Base-by-base conservation (phyloP, 768 basidiomycete species). In the Collybia nuda region DNA sequence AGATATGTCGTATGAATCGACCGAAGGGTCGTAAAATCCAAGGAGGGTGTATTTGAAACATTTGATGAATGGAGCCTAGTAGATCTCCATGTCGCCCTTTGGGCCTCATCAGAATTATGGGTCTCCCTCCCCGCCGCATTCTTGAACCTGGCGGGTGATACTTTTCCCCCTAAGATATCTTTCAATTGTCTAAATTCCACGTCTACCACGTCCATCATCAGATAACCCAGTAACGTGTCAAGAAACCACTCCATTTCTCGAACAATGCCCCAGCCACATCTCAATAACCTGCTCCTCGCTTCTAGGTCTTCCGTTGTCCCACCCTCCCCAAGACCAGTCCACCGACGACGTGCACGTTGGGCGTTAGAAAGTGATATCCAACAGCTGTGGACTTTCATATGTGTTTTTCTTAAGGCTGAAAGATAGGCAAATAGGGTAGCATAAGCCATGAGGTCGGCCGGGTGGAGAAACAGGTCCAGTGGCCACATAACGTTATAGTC, bases 201-300 rank as follows among this genome's bases (percentile, higher is more conserved):
- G 52, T 94, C 93, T 28, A 94, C 78, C 7, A 96, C 93, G 55
- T 96, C 93, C 60, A 81, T 88, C 90, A 92, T 90, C 52, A 92
- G 81, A 65, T 97, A 95, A 8, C 84, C 84, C 48, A 90, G 69
- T 2, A 97, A 62, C 22, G 84, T 85, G 63, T 94, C 92, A 50
- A 96, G 72, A 62, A 94, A 95, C 91, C 92, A 95, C 37, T 84
- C 80, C 93, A 95, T 93, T 60, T 88, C 84, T 60, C 91, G 72
- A 6, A 93, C 86, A 24, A 88, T 79, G 1, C 90, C 91, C 93
- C 93, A 97, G 1, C 88, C 86, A 52, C 84, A 86, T 51, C 93
- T 76, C 50, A 91, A 71, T 17, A 93, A 75, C 44, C 74, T 74
- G 51, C 79, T 77, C 35, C 90, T 79, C 9, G 76, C 76, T 38